Conservation (phyloP, 2,329 filamentous ascomycete genomes). For the Teratosphaeria viscida region DNA sequence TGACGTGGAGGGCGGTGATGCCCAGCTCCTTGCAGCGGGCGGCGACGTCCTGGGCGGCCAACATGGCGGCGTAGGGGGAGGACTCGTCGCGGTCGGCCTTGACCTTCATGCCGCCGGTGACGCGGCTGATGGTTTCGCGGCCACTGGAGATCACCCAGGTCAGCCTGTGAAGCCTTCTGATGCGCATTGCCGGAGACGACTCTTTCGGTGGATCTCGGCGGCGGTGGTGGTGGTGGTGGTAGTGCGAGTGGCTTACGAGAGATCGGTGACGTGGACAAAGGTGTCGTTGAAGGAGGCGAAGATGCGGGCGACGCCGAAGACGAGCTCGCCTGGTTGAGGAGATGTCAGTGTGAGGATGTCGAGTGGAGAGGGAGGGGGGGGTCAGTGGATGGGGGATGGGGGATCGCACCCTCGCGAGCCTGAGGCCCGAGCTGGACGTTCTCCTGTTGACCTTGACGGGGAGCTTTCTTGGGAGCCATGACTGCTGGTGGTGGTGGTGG, state of each 20-base stretch:
- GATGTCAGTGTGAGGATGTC: slow-evolving; percentile 7
- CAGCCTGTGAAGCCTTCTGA: slow-evolving; percentile 40
- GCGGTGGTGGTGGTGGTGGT: neutral
- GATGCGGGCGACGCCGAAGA: slow-evolving; percentile 96
- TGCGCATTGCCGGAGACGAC: neutral
- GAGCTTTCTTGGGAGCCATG: slow-evolving; percentile 92
- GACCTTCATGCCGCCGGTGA: slow-evolving; percentile 99
- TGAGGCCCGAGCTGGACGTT: slow-evolving; percentile 98
- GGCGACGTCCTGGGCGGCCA: slow-evolving; percentile 91
- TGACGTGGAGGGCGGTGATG: slow-evolving; percentile 98
- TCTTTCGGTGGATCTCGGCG: neutral
- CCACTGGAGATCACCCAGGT: slow-evolving; percentile 70
- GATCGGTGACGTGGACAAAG: slow-evolving; percentile 96
- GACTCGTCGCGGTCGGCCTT: slow-evolving; percentile 99
- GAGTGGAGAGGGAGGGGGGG: slow-evolving; percentile 22
- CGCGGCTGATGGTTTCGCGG: slow-evolving; percentile 99
- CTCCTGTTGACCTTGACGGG: slow-evolving; percentile 71
- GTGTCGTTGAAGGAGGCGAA: slow-evolving; percentile 66
- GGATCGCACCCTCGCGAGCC: slow-evolving; percentile 70
- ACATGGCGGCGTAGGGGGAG: slow-evolving; percentile 99
- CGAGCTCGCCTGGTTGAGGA: slow-evolving; percentile 64
- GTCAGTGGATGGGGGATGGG: neutral
- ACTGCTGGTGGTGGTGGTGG: slow-evolving; percentile 36
- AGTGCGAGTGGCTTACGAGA: slow-evolving; percentile 38
- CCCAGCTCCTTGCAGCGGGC: slow-evolving; percentile 76